Percentiles rank a stretch among this genome's conserved stretches.
Conservation (phyloP, 305 asterid genomes). For the Solanum chacoense region DNA sequence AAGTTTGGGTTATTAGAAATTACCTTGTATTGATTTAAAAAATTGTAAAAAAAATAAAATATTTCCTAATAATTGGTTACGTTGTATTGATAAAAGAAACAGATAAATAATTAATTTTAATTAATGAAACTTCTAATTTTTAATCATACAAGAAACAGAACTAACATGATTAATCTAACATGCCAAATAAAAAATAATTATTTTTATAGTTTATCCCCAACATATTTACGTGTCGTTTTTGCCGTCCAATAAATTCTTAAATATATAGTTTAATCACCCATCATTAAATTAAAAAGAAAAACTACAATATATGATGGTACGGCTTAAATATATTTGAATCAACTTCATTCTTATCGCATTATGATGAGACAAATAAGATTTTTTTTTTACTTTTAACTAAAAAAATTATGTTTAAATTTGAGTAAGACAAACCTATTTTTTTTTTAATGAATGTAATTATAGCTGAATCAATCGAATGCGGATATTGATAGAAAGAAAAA, state of each 20-base stretch:
- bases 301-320: not conserved
- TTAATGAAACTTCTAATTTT: not conserved
- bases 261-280: not conserved
- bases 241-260: not conserved
- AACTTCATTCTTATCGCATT: not conserved
- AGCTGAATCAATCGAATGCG: not conserved
- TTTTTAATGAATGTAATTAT: not conserved
- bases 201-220: not conserved
- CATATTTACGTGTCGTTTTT: not conserved
- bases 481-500: too few species aligned
- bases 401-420: accelerated
- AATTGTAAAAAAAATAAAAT: not conserved
- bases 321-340: not conserved
- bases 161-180: not conserved
- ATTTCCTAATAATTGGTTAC: not conserved
- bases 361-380: not conserved
- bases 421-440: not conserved
- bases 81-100: not conserved
- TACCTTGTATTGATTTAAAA: not conserved
- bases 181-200: not conserved
- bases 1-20: not conserved
- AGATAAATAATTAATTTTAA: not conserved
- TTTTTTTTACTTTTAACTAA: not conserved
- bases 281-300: not conserved
- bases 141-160: not conserved